Percentiles rank a stretch among this genome's conserved stretches.
These are phyloP conservation scores for Xylariaceae sp. DNA, from an alignment of 2,329 filamentous ascomycete species.

Conservation along the genomic window DNA sequence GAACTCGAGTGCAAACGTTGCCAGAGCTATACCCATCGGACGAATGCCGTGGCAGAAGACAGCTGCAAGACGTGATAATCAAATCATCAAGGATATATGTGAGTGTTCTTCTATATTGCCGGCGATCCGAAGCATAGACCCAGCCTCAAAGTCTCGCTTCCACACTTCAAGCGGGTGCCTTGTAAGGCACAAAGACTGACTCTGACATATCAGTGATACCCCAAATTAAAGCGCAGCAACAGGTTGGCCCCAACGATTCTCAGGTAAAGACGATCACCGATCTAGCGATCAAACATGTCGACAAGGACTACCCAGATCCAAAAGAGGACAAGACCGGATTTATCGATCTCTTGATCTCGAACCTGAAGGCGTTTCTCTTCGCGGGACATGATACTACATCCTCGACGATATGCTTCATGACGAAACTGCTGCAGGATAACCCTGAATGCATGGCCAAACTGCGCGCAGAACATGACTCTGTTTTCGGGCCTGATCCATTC, in stretches of 20 bases:
- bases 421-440: slow-evolving; percentile 31
- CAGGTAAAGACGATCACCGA: slow-evolving; percentile 29
- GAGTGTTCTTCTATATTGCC: no score
- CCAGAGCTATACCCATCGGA: slow-evolving; percentile 14
- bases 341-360: slow-evolving; percentile 30
- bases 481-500: slow-evolving; percentile 31
- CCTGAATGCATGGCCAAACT: slow-evolving; percentile 31
- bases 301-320: slow-evolving; percentile 21
- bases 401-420: slow-evolving; percentile 34
- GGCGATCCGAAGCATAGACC: no score
- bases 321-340: slow-evolving; percentile 23
- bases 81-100: slow-evolving; percentile 19
- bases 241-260: slow-evolving; percentile 10
- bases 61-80: slow-evolving; percentile 25
- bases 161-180: no score
- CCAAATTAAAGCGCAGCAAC: slow-evolving; percentile 24
- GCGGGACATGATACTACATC: slow-evolving; percentile 39
- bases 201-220: slow-evolving; percentile 16
- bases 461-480: slow-evolving; percentile 36
- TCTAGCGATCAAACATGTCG: slow-evolving; percentile 25
- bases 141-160: no score
- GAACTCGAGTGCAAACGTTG: slow-evolving; percentile 16
- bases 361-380: slow-evolving; percentile 38
- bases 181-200: no score
- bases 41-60: slow-evolving; percentile 24